These are phyloP conservation scores for Linum lewisii DNA, from an alignment of 345 rosid genomes.

Conservation along the genomic window DNA sequence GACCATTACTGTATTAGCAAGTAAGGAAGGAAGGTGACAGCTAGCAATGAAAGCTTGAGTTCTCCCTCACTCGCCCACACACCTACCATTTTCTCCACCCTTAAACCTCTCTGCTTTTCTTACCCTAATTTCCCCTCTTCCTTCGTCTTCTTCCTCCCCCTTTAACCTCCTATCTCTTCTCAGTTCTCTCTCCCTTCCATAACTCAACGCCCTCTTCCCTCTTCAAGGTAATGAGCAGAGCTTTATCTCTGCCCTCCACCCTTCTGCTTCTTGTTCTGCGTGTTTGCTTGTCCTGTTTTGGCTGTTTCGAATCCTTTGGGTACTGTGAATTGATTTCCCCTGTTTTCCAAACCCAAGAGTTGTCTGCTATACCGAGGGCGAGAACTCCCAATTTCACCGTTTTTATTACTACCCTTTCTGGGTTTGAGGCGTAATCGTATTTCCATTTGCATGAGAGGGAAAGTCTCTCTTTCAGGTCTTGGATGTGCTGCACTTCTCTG, in stretches of 20 bases:
- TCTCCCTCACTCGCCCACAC: too few species aligned
- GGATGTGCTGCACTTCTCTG: too few species aligned
- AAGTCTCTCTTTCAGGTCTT: too few species aligned
- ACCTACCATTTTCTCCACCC: too few species aligned
- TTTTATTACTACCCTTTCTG: not conserved
- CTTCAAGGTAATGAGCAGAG: too few species aligned
- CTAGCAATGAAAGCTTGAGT: too few species aligned
- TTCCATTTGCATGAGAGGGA: too few species aligned
- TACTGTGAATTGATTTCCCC: not conserved
- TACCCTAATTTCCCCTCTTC: not conserved
- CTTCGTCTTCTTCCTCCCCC: not conserved
- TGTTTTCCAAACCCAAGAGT: not conserved
- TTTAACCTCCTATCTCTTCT: conserved; percentile 6
- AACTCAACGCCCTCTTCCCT: conserved; percentile 5
- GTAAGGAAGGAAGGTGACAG: too few species aligned
- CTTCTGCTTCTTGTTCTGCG: not conserved
- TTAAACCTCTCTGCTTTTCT: not conserved
- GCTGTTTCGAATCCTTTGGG: not conserved
- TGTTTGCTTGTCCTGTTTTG: not conserved
- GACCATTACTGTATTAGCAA: too few species aligned
- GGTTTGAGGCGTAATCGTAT: too few species aligned
- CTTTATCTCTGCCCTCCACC: not conserved
- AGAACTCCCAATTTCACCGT: not conserved
- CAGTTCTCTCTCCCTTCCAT: too few species aligned
- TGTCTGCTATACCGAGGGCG: not conserved